Evolutionary conservation across 108 stramenopile genomes (phyloP).

Genomic region (Skeletonema marinoi): DNA sequence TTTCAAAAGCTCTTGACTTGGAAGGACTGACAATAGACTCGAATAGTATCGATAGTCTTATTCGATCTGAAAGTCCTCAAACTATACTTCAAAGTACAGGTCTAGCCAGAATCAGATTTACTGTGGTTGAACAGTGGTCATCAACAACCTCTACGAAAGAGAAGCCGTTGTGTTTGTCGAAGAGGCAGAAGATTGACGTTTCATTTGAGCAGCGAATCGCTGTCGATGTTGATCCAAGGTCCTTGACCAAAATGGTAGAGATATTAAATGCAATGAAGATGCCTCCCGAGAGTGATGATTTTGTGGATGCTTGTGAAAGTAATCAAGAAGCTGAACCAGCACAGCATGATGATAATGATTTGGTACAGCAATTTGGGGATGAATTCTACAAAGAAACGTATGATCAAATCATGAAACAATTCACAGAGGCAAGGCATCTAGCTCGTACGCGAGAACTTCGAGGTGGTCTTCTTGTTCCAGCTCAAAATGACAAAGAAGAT

Average conservation of each 20-base stretch:
- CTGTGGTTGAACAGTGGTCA: conserved; percentile 18
- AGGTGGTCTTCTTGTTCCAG: conserved; percentile 74
- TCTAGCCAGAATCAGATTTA: conserved; percentile 4
- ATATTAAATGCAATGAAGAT: conserved; percentile 16
- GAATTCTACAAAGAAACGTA: conserved; percentile 60
- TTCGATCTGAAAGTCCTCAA: neutral
- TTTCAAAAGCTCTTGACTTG: conserved; percentile 30
- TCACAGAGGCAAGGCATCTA: conserved; percentile 65
- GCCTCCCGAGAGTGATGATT: neutral
- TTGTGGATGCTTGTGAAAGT: conserved; percentile 9
- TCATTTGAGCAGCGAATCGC: conserved; percentile 16
- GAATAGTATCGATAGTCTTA: conserved; percentile 1
- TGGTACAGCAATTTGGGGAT: conserved; percentile 23
- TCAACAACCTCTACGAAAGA: neutral
- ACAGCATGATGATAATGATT: neutral
- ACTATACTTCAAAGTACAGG: conserved; percentile 10
- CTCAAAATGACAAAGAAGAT: conserved; percentile 53
- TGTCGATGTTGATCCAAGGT: conserved; percentile 15
- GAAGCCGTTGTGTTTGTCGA: neutral
- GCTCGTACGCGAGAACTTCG: conserved; percentile 67
- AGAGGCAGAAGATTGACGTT: conserved; percentile 18
- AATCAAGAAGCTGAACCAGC: neutral
- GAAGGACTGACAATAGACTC: conserved; percentile 12
- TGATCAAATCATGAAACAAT: conserved; percentile 77
- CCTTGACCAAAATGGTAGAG: conserved; percentile 5